Evolutionary conservation across 352 stramenopile species (phyloP).

Genomic region (Pseudoperonospora humuli): DNA sequence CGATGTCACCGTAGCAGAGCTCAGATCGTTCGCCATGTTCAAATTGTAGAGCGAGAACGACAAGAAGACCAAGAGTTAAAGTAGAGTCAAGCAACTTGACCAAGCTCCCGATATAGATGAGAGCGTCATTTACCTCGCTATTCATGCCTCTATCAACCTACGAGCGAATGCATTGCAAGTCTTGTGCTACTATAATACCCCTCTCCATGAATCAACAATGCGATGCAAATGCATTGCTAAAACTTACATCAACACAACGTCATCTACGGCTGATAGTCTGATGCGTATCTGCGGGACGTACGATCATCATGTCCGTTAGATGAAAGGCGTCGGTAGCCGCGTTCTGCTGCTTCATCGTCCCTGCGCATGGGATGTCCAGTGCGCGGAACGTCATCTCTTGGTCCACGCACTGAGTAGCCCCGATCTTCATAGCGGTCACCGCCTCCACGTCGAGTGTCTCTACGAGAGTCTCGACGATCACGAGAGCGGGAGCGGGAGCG

Average conservation of each 20-base stretch:
- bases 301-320: constrained; percentile 49
- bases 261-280: constrained; percentile 37
- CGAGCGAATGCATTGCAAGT: background rate
- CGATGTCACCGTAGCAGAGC: constrained; percentile 1
- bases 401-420: constrained; percentile 19
- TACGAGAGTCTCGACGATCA: constrained; percentile 21
- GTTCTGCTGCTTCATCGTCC: constrained; percentile 25
- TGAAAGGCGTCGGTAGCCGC: constrained; percentile 31
- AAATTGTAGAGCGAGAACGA: background rate
- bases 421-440: constrained; percentile 31
- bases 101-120: constrained; percentile 10
- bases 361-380: constrained; percentile 15
- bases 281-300: constrained; percentile 38
- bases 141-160: background rate
- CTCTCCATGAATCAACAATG: background rate
- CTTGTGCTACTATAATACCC: constrained; percentile 17
- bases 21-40: constrained; percentile 10
- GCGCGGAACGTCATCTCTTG: constrained; percentile 15
- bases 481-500: constrained; percentile 13
- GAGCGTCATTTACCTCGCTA: constrained; percentile 18
- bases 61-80: background rate
- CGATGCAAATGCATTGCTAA: constrained; percentile 2
- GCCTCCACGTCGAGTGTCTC: constrained; percentile 13
- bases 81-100: constrained; percentile 1
- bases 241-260: constrained; percentile 3